These are phyloP conservation scores for Arthrobotrys pseudoclavata DNA, from an alignment of 2,329 filamentous ascomycete species.

Conservation along the genomic window DNA sequence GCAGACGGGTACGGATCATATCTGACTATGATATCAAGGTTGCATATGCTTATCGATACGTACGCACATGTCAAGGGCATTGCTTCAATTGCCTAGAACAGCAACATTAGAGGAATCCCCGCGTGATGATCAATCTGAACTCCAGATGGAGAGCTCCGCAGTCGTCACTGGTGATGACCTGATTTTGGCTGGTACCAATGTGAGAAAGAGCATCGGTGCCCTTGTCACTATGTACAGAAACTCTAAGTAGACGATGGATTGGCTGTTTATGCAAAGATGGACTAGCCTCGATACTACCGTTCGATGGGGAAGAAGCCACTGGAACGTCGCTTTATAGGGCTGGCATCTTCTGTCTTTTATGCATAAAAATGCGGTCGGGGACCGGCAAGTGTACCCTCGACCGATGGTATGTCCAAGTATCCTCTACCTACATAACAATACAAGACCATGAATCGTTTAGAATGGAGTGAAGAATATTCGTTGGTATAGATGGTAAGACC, in stretches of 20 bases:
- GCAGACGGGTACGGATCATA: constrained; percentile 11
- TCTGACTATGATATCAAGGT: constrained; percentile 3
- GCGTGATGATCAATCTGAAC: neutral
- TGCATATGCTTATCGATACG: constrained; percentile 47
- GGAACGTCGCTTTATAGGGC: neutral
- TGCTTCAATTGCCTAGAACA: constrained; percentile 28
- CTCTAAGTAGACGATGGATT: constrained; percentile 16
- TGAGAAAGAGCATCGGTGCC: neutral
- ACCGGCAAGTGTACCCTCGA: neutral
- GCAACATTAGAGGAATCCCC: constrained; percentile 12
- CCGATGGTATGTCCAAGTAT: neutral
- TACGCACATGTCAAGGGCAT: constrained; percentile 22
- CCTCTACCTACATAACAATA: constrained; percentile 4
- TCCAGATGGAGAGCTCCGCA: constrained; percentile 3
- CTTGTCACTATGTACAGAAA: neutral
- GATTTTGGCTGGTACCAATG: constrained; percentile 4
- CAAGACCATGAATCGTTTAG: constrained; percentile 5
- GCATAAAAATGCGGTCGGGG: neutral
- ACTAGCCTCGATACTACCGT: constrained; percentile 6
- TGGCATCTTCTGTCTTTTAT: neutral
- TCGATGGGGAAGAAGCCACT: neutral
- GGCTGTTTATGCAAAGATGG: constrained; percentile 10
- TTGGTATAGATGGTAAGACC: constrained; percentile 20
- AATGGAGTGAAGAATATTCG: constrained; percentile 28
- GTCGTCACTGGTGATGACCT: neutral